Base-by-base conservation (phyloP, 2,329 filamentous ascomycete genomes). In the Aspergillus uvarum region DNA sequence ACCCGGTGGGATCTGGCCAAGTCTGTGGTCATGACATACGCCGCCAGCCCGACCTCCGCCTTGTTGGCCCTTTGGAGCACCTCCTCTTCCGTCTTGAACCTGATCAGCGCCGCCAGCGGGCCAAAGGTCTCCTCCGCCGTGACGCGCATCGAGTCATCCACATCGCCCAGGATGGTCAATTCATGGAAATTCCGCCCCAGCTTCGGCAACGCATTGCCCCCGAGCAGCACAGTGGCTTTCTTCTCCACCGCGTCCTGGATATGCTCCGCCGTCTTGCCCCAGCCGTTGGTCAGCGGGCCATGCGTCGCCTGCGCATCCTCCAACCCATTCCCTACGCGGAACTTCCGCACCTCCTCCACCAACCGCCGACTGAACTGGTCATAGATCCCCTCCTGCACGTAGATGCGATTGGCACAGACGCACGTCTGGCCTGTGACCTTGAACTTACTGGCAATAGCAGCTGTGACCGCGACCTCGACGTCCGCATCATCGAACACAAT, bases 351-450 rank as follows among this genome's bases (percentile, higher is more conserved):
- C 56, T 79, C 75, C 32, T 78, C 77, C 4, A 82, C 77, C 47
- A 89, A 85, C 21, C 78, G 71, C 1, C 73, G 61, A 0, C 82
- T 81, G 38, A 88, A 82, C 8, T 78, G 65, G 38, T 82, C 77
- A 59, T 81, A 80, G 29, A 81, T 76, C 1, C 76, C 76, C 26
- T 73, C 68, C 59, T 83, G 81, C 1, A 83, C 76, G 60, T 78
- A 81, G 48, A 83, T 76, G 0, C 81, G 73, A 62, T 83, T 83
- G 2, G 90, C 89, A 70, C 89, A 92, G 10, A 97, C 92, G 76
- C 94, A 98, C 0, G 93, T 97, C 81, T 98, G 94, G 19, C 94
- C 94, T 0, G 90, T 94, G 4, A 88, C 90, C 56, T 93, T 88
- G 85, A 97, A 97, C 76, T 97, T 98, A 70, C 85, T 91, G 10